Percentiles rank a stretch among this genome's conserved stretches.
phyloP scores from a whole-genome alignment of 257 asterid species.

The Fraxinus cuspidata region DNA sequence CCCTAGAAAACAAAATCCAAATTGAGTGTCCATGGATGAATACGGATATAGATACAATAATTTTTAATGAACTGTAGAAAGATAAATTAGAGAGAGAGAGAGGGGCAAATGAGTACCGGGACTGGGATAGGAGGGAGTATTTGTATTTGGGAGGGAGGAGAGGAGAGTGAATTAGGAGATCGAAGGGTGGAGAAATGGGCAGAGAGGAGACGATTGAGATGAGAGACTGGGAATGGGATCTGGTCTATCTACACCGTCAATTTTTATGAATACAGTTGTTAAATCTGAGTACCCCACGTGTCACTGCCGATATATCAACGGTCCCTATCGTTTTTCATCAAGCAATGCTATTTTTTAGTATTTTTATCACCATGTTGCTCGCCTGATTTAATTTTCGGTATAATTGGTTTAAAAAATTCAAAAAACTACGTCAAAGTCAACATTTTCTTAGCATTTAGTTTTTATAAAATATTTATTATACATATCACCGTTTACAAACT shows the following conservation, averaged over 20 bases:
- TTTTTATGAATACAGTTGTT: neutral
- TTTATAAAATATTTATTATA: too few species aligned
- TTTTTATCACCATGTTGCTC: too few species aligned
- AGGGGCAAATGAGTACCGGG: neutral
- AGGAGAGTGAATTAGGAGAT: constrained; percentile 30
- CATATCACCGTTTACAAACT: too few species aligned
- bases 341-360: too few species aligned
- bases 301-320: neutral
- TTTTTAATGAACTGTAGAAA: neutral
- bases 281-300: constrained; percentile 29
- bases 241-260: constrained; percentile 52
- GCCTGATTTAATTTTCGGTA: too few species aligned
- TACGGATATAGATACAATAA: neutral
- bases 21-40: neutral
- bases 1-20: constrained; percentile 19
- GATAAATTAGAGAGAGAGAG: neutral
- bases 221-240: constrained; percentile 25
- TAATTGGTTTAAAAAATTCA: too few species aligned
- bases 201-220: constrained; percentile 46
- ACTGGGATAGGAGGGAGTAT: neutral
- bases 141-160: constrained; percentile 43
- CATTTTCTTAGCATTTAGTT: too few species aligned
- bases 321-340: too few species aligned
- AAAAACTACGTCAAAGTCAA: too few species aligned
- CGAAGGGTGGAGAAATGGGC: constrained; percentile 46